Conservation (phyloP, 169 alveolate species). For the Blepharisma undulans region DNA sequence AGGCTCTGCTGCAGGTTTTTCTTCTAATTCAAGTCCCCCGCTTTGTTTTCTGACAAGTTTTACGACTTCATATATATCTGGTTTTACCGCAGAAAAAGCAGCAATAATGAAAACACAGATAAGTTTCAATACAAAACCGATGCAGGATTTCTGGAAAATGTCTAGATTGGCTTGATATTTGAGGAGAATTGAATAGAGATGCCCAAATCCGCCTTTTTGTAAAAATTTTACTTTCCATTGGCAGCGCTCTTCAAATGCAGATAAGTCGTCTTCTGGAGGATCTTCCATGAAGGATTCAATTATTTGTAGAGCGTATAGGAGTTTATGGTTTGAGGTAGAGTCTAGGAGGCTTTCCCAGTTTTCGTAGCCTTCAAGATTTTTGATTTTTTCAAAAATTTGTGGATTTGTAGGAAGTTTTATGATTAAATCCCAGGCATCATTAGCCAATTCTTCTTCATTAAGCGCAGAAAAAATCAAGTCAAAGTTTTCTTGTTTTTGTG, state of each 20-base stretch:
- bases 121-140: constrained; percentile 61
- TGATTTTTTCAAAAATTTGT: constrained; percentile 46
- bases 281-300: constrained; percentile 72
- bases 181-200: constrained; percentile 3
- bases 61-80: constrained; percentile 49
- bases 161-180: background rate
- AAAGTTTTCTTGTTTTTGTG: constrained; percentile 54
- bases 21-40: constrained; percentile 12
- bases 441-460: constrained; percentile 52
- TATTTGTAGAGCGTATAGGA: constrained; percentile 67
- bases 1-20: constrained; percentile 7
- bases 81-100: constrained; percentile 60
- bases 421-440: constrained; percentile 68
- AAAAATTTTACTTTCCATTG: constrained; percentile 51
- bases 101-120: constrained; percentile 65
- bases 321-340: constrained; percentile 50
- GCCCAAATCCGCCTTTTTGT: constrained; percentile 69
- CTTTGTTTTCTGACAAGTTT: constrained; percentile 52
- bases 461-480: constrained; percentile 59
- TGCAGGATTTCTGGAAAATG: constrained; percentile 60
- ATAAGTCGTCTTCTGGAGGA: background rate
- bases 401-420: constrained; percentile 71
- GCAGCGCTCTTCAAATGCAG: constrained; percentile 1
- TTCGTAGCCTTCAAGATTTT: constrained; percentile 42
- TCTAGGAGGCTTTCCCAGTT: constrained; percentile 65